Base-by-base conservation (phyloP, 345 rosid species). In the Populus ilicifolia region DNA sequence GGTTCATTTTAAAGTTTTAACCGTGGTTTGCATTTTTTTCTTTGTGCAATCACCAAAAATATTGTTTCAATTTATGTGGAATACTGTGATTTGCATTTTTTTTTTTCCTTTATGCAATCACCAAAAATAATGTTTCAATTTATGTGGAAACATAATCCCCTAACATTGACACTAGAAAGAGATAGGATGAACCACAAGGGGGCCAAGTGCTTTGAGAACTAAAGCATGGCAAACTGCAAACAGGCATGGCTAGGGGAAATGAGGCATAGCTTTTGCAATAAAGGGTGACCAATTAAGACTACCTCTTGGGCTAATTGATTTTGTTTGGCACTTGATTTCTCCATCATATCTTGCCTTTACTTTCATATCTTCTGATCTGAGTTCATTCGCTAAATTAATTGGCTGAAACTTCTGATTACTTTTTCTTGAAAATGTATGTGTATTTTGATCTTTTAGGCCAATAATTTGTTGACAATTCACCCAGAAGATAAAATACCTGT, bases 401-500 rank as follows among this genome's bases (percentile, higher is more conserved):
- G 35, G 21, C 35, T 18, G 41, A 18, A 18, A 50, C 12, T 30
- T 30, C 10, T 6, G 25, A 21, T 30, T 25, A 12, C 10, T 56
- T 75, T 66, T 46, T 70, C 30, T 44, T 70, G 48, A 63, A 29
- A 4, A 44, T 74, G 8, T 8, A 30, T 66, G 66, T 33, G 39
- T 71, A 13, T 77, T 66, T 6, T 44, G 16, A 71, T 54, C 70
- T 80, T 44, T 70, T 46, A 96, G 99, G 94, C 83, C 46, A 96
- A 93, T 82, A 96, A 96, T 87, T 81, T 96, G 73, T 85, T 96
- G 80, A 90, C 97, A 43, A 81, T 91, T 76, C 91, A 93, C 48
- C 94, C 97, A 33, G 97, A 91, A 82, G 97, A 93, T 41, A 89
- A 89, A 79, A 82, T 85, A 43, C 95, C 97, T 4, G 92, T 91